Evolutionary conservation across 2,329 filamentous ascomycete genomes (phyloP).

Genomic region (Neoascochyta sp.): DNA sequence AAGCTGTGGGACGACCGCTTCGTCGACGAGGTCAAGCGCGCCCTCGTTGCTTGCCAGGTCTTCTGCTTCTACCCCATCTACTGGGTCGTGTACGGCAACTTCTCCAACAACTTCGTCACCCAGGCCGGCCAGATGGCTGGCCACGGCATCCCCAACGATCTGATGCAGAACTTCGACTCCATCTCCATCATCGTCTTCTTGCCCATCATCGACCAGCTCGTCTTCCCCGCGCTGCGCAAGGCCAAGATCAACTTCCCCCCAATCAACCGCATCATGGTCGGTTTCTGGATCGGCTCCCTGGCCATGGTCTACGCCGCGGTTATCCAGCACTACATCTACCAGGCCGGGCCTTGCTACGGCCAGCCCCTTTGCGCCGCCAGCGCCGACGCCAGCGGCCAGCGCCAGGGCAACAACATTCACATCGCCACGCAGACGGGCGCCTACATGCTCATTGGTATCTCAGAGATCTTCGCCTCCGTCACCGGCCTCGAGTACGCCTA

Average conservation of each 20-base stretch:
- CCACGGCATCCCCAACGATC: slow-evolving; percentile 47
- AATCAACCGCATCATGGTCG: slow-evolving; percentile 53
- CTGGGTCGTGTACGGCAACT: slow-evolving; percentile 44
- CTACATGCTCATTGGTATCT: slow-evolving; percentile 48
- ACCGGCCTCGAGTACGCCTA: slow-evolving; percentile 49
- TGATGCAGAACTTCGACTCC: slow-evolving; percentile 49
- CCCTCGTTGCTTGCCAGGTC: slow-evolving; percentile 63
- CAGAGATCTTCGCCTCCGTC: slow-evolving; percentile 48
- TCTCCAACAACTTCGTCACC: slow-evolving; percentile 46
- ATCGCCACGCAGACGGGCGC: slow-evolving; percentile 47
- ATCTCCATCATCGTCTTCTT: slow-evolving; percentile 48
- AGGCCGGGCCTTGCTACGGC: slow-evolving; percentile 51
- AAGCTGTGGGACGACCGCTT: slow-evolving; percentile 66
- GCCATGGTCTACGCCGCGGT: slow-evolving; percentile 55
- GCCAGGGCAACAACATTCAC: slow-evolving; percentile 42
- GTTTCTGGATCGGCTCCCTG: slow-evolving; percentile 51
- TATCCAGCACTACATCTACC: slow-evolving; percentile 57
- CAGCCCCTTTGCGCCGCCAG: slow-evolving; percentile 35
- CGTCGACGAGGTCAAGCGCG: slow-evolving; percentile 68
- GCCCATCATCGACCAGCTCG: slow-evolving; percentile 42
- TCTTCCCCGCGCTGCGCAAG: slow-evolving; percentile 45
- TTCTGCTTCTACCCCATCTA: slow-evolving; percentile 53
- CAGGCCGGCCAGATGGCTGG: slow-evolving; percentile 44
- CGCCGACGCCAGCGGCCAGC: slow-evolving; percentile 23
- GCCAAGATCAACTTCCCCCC: slow-evolving; percentile 45